Conservation (phyloP, 129 eudicot genomes). For the Daucus carota region DNA sequence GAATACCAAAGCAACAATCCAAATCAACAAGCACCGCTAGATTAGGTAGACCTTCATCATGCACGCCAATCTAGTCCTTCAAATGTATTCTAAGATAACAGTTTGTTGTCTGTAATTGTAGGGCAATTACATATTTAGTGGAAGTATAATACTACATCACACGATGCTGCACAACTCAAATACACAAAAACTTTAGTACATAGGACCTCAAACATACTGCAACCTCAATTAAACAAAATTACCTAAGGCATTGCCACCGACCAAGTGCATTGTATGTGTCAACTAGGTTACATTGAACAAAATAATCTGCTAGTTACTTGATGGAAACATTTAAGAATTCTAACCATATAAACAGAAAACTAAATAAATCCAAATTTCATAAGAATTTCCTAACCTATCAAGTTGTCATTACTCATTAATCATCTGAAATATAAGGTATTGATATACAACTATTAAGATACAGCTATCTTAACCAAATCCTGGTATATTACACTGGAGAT, state of each 20-base stretch:
- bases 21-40: background rate
- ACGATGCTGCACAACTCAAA: background rate
- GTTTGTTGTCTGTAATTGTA: background rate
- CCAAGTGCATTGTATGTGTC: background rate
- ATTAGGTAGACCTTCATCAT: background rate
- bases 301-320: background rate
- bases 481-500: background rate
- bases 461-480: background rate
- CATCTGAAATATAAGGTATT: background rate
- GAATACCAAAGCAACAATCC: background rate
- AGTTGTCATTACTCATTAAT: background rate
- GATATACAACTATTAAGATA: background rate
- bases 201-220: background rate
- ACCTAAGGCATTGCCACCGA: background rate
- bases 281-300: background rate
- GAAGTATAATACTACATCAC: background rate
- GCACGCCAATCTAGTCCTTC: slow-evolving; percentile 1
- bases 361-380: background rate
- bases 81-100: background rate
- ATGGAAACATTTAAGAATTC: background rate
- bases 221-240: background rate
- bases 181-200: background rate
- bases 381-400: background rate
- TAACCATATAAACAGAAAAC: background rate
- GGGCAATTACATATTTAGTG: background rate